These are phyloP conservation scores for Chrysosporium queenslandicum DNA, from an alignment of 2,329 filamentous ascomycete genomes.

Conservation along the genomic window DNA sequence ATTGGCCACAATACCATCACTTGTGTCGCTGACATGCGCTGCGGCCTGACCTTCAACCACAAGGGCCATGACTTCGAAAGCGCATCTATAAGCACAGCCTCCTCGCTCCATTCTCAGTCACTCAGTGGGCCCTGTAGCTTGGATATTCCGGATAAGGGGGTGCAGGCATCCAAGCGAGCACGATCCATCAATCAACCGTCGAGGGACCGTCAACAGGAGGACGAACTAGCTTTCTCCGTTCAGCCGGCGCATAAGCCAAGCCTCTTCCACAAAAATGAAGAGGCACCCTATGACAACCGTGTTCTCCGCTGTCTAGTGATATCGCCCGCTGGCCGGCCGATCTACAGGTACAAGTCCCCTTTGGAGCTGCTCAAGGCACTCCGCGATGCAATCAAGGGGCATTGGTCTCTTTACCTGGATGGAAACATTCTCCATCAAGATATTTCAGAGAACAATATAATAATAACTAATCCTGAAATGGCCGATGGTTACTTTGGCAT, in stretches of 20 bases:
- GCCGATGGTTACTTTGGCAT: too few species aligned
- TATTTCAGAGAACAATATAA: too few species aligned
- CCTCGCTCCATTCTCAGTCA: conserved; percentile 11
- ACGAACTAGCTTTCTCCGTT: conserved; percentile 8
- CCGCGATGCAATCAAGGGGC: conserved; percentile 29
- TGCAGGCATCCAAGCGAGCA: conserved; percentile 4
- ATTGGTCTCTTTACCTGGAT: conserved; percentile 16
- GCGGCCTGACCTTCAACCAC: conserved; percentile 21
- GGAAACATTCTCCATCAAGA: too few species aligned
- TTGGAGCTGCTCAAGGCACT: conserved; percentile 29
- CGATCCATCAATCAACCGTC: conserved; percentile 3
- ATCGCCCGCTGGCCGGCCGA: conserved; percentile 24
- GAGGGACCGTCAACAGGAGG: background rate
- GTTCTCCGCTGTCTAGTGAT: conserved; percentile 26
- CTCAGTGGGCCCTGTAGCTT: background rate
- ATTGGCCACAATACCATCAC: conserved; percentile 23
- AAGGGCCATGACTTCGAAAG: conserved; percentile 17
- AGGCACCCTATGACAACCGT: conserved; percentile 23
- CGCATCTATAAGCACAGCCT: conserved; percentile 4
- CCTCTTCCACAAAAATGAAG: conserved; percentile 3
- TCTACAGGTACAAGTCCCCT: conserved; percentile 23
- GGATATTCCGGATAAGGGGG: background rate
- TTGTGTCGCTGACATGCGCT: conserved; percentile 22
- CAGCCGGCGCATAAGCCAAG: conserved; percentile 2
- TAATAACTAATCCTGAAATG: too few species aligned